Evolutionary conservation across 768 basidiomycete species (phyloP), one percentile per base, ranked within the genome.

Genomic region (Fibroporia radiculosa): DNA sequence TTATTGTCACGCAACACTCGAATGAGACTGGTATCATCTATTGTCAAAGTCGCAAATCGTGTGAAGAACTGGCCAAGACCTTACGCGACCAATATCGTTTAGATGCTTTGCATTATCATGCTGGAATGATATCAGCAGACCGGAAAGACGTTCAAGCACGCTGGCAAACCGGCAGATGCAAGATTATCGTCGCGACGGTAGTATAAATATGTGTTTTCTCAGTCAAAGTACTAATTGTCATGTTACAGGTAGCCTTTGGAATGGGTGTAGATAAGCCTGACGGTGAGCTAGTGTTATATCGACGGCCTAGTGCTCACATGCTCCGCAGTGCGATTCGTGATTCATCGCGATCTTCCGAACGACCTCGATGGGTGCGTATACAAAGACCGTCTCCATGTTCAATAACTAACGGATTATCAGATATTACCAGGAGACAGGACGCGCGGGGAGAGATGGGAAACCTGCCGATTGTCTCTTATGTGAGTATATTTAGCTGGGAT

Each of bases 341-440:
- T 98, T 42, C 95, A 98, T 57, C 73, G 84, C 48, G 77, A 80
- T 42, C 58, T 96, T 53, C 90, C 95, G 1, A 81, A 80, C 52
- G 81, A 83, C 16, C 62, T 99, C 57, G 90, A 93, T 48, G 88
- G 85, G 76, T 95, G 70, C 46, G 72, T 58, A n/a, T n/a, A n/a
- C n/a, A n/a, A n/a, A n/a, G n/a, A n/a, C n/a, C n/a, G n/a, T n/a
- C n/a, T 7, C 16, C 40, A 23, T 35, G 27, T 33, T 18, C 42
- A 38, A 33, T 44, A 48, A 42, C 46, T 55, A 33, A 19, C 44
- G n/a, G 29, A 34, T n/a, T 32, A 20, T 19, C 35, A 88, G 86
- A 1, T 88, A 88, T 57, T 93, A 92, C 56, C 92, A 98, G 67
- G 96, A 99, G 66, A 98, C 95, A 0, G 96, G 96, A 5, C 80